These are phyloP conservation scores for Leonotis leonurus DNA, from an alignment of 257 asterid species.

Conservation along the genomic window DNA sequence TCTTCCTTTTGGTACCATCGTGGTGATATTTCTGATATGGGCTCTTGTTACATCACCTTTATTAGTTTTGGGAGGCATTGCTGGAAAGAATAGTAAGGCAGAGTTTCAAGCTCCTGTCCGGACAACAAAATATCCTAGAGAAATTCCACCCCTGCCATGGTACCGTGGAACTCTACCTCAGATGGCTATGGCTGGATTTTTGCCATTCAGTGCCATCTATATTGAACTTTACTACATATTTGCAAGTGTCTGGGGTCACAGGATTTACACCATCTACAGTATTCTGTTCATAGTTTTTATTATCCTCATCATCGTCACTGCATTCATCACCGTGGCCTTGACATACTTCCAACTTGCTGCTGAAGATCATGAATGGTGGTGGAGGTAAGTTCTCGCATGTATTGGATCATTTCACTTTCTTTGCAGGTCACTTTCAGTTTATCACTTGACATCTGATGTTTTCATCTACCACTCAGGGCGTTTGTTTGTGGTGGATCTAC, in stretches of 20 bases:
- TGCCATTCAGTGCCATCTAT: conserved; percentile 87
- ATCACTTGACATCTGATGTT: neutral
- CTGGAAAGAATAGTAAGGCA: conserved; percentile 75
- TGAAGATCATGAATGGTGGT: conserved; percentile 96
- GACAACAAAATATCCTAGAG: conserved; percentile 81
- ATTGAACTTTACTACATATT: conserved; percentile 81
- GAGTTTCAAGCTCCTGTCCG: conserved; percentile 83
- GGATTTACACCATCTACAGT: conserved; percentile 85
- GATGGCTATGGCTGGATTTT: conserved; percentile 97
- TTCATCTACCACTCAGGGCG: conserved; percentile 30
- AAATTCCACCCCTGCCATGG: conserved; percentile 81
- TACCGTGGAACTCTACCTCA: conserved; percentile 79
- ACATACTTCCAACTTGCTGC: conserved; percentile 91
- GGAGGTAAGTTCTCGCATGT: conserved; percentile 49
- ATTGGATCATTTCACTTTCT: neutral
- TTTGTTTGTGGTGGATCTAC: conserved; percentile 87
- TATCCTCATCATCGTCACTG: conserved; percentile 79
- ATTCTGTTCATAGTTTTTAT: conserved; percentile 77
- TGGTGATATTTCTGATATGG: conserved; percentile 79
- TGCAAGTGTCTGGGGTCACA: conserved; percentile 93
- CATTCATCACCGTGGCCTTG: conserved; percentile 81
- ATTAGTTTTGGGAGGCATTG: conserved; percentile 70
- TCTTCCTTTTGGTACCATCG: conserved; percentile 81
- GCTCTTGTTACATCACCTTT: conserved; percentile 82
- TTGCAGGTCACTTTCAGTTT: too few relatives aligned